These are phyloP conservation scores for Geranium incanum DNA, from an alignment of 441 rosid genomes.

Conservation along the genomic window DNA sequence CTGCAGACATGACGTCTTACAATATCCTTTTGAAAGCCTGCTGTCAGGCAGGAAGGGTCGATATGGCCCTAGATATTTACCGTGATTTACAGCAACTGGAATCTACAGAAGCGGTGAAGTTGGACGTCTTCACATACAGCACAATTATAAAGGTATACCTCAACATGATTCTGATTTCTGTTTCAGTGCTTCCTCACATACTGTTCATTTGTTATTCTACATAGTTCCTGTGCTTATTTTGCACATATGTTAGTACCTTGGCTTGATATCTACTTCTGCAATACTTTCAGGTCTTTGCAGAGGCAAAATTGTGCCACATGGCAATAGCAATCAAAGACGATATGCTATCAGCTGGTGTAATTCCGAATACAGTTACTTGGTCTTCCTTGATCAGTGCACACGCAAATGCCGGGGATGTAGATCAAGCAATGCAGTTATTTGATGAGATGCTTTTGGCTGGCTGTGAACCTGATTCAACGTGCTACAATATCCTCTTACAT, in stretches of 20 bases:
- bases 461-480: constrained; percentile 73
- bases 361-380: constrained; percentile 76
- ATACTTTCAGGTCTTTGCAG: constrained; percentile 65
- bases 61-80: constrained; percentile 77
- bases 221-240: constrained; percentile 2
- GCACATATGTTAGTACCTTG: constrained; percentile 3
- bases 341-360: constrained; percentile 66
- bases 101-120: constrained; percentile 48
- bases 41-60: constrained; percentile 76
- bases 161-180: constrained; percentile 12
- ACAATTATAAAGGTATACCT: constrained; percentile 70
- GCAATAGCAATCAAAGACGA: constrained; percentile 77
- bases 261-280: constrained; percentile 12
- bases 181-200: neutral
- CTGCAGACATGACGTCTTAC: constrained; percentile 73
- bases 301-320: constrained; percentile 87
- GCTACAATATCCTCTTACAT: constrained; percentile 73
- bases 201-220: constrained; percentile 12
- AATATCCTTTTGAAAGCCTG: constrained; percentile 88
- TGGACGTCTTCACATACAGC: constrained; percentile 87
- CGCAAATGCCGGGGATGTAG: constrained; percentile 82
- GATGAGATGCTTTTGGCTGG: constrained; percentile 83
- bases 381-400: constrained; percentile 89
- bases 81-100: constrained; percentile 66
- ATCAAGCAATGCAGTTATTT: constrained; percentile 64